A percentile compares a stretch with the other conserved stretches of the same genome.
Evolutionary conservation across 1,139 yeast genomes (phyloP).

Genomic region (Zygosaccharomyces sapae): DNA sequence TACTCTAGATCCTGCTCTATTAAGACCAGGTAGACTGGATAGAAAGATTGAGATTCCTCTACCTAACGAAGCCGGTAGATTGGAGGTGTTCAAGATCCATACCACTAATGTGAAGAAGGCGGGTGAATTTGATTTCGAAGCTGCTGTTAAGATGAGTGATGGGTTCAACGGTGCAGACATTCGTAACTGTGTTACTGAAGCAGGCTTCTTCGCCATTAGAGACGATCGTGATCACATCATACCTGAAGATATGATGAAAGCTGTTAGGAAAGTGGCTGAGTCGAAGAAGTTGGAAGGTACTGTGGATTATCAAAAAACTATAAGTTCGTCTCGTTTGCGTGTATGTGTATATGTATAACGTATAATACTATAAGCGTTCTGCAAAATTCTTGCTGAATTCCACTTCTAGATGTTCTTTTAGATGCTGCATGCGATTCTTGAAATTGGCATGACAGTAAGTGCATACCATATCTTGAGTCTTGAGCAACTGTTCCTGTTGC

Average conservation of each 20-base stretch:
- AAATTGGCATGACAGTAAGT: conserved; percentile 47
- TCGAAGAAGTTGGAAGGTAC: conserved; percentile 96
- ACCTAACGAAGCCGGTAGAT: conserved; percentile 95
- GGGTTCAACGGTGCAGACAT: conserved; percentile 99
- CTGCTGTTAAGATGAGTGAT: conserved; percentile 96
- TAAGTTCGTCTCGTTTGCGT: conserved; percentile 33
- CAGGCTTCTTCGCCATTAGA: conserved; percentile 96
- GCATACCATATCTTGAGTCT: conserved; percentile 46
- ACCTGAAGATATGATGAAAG: conserved; percentile 94
- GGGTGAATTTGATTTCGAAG: conserved; percentile 97
- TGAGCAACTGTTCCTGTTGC: conserved; percentile 35
- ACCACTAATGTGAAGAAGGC: conserved; percentile 79
- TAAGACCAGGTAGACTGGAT: conserved; percentile 98
- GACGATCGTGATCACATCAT: conserved; percentile 93
- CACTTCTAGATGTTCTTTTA: conserved; percentile 47
- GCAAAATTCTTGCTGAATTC: conserved; percentile 40
- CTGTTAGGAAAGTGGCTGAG: conserved; percentile 96
- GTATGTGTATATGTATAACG: conserved; percentile 2
- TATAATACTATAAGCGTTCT: neutral
- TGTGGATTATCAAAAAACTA: conserved; percentile 86
- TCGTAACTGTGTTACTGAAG: conserved; percentile 97
- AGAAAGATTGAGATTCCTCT: conserved; percentile 93
- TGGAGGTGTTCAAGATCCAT: conserved; percentile 93
- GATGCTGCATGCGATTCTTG: conserved; percentile 43
- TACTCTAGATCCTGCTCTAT: conserved; percentile 95